phyloP scores from a whole-genome alignment of 345 rosid genomes.

The thale cress (Arabidopsis thaliana) region TAIR10.1 NC_003075.7:6273001-6273500 shows the following conservation, averaged over 20 bases:
- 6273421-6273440: not conserved
- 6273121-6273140: not conserved
- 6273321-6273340: constrained; percentile 31
- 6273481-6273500: not conserved
- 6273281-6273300: constrained; percentile 24
- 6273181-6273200: constrained; percentile 22
- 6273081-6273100: constrained; percentile 41
- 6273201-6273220: constrained; percentile 18
- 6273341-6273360: not conserved
- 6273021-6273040: not conserved
- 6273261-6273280: constrained; percentile 32
- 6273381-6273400: constrained; percentile 28
- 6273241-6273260: constrained; percentile 29
- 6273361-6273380: constrained; percentile 22
- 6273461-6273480: not conserved
- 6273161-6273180: not conserved
- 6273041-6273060: constrained; percentile 11
- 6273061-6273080: constrained; percentile 42
- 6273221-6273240: not conserved
- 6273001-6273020: constrained; percentile 25
- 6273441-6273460: not conserved
- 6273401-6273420: constrained; percentile 3
- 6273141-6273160: constrained; percentile 18
- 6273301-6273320: not conserved
- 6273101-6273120: not conserved